These are phyloP conservation scores for Leccinum uliginosum DNA, from an alignment of 768 basidiomycete species.

Conservation along the genomic window DNA sequence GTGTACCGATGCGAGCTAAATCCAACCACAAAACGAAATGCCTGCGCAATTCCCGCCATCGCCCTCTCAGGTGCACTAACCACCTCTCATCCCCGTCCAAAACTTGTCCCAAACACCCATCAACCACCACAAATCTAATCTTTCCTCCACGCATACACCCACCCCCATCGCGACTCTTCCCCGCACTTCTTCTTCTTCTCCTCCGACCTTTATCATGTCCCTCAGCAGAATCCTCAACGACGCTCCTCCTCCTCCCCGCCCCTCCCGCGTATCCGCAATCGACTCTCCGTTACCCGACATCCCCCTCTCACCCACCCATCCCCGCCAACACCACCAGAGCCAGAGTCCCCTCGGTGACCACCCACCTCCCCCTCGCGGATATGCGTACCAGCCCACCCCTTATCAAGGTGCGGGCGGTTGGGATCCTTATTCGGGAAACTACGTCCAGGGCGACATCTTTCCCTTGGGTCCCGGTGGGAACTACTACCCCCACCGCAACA, in stretches of 20 bases:
- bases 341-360: constrained; percentile 27
- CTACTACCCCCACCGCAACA: constrained; percentile 31
- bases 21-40: constrained; percentile 36
- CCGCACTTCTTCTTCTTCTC: neutral
- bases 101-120: neutral
- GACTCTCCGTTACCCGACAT: constrained; percentile 8
- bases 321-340: constrained; percentile 26
- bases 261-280: constrained; percentile 18
- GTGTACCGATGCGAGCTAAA: constrained; percentile 33
- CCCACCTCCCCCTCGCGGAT: constrained; percentile 31
- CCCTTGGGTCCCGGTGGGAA: constrained; percentile 36
- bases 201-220: constrained; percentile 47
- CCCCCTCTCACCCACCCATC: constrained; percentile 18
- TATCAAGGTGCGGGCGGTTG: constrained; percentile 39
- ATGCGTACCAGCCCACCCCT: constrained; percentile 34
- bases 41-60: constrained; percentile 32
- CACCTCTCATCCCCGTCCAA: neutral
- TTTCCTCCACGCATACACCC: neutral
- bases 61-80: constrained; percentile 19
- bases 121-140: neutral
- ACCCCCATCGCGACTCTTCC: neutral
- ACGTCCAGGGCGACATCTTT: constrained; percentile 35
- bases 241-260: constrained; percentile 45
- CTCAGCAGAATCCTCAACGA: constrained; percentile 79
- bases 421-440: constrained; percentile 36